Evolutionary conservation across 1,284 basidiomycete species (phyloP).

Genomic region (Cryptococcus sp.): DNA sequence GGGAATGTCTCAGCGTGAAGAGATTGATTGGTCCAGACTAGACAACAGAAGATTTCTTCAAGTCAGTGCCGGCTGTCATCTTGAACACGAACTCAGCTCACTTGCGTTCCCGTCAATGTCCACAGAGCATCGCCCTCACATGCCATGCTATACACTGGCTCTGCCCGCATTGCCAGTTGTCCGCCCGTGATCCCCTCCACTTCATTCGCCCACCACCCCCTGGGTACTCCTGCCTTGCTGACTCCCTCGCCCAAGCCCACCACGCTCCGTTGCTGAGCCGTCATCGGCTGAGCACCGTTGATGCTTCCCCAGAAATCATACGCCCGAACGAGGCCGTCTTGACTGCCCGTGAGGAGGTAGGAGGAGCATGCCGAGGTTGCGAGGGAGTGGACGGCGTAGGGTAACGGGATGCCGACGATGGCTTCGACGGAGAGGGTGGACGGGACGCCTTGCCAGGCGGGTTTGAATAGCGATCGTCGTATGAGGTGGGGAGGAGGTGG

Average conservation of each 20-base stretch:
- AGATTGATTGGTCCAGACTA: constrained; percentile 84
- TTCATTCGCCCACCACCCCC: constrained; percentile 74
- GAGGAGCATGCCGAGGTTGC: constrained; percentile 82
- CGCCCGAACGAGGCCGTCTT: constrained; percentile 89
- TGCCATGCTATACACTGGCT: constrained; percentile 79
- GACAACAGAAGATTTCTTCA: background rate
- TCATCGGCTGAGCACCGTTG: constrained; percentile 82
- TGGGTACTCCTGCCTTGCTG: constrained; percentile 81
- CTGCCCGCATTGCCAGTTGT: constrained; percentile 45
- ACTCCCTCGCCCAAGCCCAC: constrained; percentile 87
- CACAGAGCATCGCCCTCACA: constrained; percentile 89
- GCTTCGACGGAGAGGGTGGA: constrained; percentile 83
- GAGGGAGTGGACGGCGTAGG: constrained; percentile 78
- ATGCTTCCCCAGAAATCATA: constrained; percentile 88
- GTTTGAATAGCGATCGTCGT: constrained; percentile 37
- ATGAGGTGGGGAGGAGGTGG: constrained; percentile 34
- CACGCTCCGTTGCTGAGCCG: constrained; percentile 82
- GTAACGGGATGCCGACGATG: constrained; percentile 85
- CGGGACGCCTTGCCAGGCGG: constrained; percentile 34
- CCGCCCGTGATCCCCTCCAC: constrained; percentile 34
- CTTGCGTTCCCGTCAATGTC: constrained; percentile 78
- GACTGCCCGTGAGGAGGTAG: constrained; percentile 83
- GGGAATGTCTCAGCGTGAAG: constrained; percentile 86
- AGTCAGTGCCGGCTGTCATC: background rate
- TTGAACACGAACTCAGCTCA: constrained; percentile 50